A percentile compares a stretch with the other conserved stretches of the same genome.
Evolutionary conservation across 208 protist species (phyloP).

Genomic region (Acanthamoeba lenticulata): DNA sequence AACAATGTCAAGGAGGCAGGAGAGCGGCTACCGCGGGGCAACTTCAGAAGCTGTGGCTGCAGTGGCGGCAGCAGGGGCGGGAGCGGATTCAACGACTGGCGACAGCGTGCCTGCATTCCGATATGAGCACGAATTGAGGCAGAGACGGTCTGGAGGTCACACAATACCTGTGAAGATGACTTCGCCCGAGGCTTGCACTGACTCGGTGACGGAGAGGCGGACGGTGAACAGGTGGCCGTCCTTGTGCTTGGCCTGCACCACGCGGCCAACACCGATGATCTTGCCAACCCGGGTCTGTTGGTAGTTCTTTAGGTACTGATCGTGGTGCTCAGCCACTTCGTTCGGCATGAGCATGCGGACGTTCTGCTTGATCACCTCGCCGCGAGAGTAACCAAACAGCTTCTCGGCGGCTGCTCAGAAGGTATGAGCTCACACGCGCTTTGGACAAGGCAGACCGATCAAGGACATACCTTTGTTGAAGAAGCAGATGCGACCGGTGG

Average conservation of each 20-base stretch:
- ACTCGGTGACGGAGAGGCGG: background rate
- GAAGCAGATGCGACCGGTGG: background rate
- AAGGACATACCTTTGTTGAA: background rate
- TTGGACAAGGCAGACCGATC: background rate
- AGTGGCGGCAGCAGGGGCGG: too few species aligned
- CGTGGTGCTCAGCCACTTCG: conserved; percentile 65
- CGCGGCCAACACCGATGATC: background rate
- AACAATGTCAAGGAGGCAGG: background rate
- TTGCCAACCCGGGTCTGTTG: background rate
- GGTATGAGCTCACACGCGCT: background rate
- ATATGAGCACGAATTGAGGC: too few species aligned
- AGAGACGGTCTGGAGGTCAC: background rate
- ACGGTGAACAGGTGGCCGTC: conserved; percentile 2
- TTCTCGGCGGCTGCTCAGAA: conserved; percentile 14
- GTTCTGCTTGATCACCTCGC: conserved; percentile 69
- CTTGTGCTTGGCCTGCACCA: conserved; percentile 22
- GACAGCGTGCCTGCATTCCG: too few species aligned
- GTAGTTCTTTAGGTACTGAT: conserved; percentile 29
- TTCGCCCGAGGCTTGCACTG: background rate
- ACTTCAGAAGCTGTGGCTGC: too few species aligned
- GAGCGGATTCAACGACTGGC: too few species aligned
- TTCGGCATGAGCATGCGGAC: conserved; percentile 61
- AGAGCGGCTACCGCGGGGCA: background rate
- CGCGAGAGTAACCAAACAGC: conserved; percentile 70
- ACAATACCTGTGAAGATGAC: background rate